Conservation (phyloP, 768 basidiomycete genomes). For the Chalciporus pseudorubinellus region DNA sequence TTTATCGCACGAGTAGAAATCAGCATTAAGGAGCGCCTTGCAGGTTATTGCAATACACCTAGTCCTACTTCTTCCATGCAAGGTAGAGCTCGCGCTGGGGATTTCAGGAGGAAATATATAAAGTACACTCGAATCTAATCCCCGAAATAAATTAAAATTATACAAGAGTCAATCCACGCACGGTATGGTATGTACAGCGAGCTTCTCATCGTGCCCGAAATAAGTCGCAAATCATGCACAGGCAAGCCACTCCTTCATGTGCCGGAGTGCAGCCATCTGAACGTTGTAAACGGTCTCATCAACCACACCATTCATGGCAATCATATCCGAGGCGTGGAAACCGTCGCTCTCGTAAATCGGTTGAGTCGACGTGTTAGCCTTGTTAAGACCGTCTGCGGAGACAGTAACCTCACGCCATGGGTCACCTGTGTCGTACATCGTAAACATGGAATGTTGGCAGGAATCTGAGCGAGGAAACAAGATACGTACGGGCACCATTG, state of each 20-base stretch:
- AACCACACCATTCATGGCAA: conserved; percentile 36
- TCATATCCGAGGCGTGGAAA: conserved; percentile 67
- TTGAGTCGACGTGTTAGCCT: conserved; percentile 49
- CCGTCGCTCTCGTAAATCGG: conserved; percentile 59
- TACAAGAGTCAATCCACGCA: too few species aligned
- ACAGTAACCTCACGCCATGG: conserved; percentile 72
- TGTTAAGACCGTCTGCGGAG: conserved; percentile 49
- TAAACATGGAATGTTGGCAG: not conserved
- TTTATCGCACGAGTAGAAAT: too few species aligned
- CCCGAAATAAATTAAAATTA: too few species aligned
- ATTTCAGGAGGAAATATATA: too few species aligned
- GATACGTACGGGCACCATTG: conserved; percentile 57
- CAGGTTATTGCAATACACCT: too few species aligned
- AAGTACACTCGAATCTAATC: too few species aligned
- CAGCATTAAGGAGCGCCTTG: too few species aligned
- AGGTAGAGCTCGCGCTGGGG: too few species aligned
- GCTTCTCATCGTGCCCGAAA: too few species aligned
- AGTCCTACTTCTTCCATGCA: too few species aligned
- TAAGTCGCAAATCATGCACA: conserved; percentile 6
- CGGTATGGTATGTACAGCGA: too few species aligned
- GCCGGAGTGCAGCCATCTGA: conserved; percentile 49
- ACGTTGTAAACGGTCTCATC: conserved; percentile 55
- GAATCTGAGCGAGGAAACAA: too few species aligned
- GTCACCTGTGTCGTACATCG: conserved; percentile 45
- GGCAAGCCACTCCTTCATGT: conserved; percentile 61